A percentile compares a stretch with the other conserved stretches of the same genome.
Conservation (phyloP, 805 yeast species). For the Lipomyces sp. region DNA sequence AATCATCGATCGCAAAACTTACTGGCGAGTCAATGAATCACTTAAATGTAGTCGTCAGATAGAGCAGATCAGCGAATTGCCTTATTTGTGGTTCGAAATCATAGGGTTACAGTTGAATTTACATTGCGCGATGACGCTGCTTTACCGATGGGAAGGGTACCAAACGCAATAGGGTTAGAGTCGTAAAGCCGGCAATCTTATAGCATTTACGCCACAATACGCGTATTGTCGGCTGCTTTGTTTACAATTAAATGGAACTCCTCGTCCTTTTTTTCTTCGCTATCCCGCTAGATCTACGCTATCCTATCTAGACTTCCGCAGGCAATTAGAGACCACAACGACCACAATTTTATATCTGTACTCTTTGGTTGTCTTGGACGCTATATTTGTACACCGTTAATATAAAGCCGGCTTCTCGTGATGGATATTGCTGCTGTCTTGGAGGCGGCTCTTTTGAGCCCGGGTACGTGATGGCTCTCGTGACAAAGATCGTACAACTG, state of each 20-base stretch:
- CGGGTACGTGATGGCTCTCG: constrained; percentile 45
- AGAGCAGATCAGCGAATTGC: background rate
- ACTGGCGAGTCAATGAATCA: background rate
- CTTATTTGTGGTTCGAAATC: no score
- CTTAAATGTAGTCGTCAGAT: background rate
- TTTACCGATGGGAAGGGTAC: background rate
- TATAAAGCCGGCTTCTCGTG: constrained; percentile 8
- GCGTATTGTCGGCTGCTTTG: constrained; percentile 17
- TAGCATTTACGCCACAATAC: constrained; percentile 1
- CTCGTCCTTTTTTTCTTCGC: constrained; percentile 7
- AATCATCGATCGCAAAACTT: background rate
- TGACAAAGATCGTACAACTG: background rate
- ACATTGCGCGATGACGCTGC: background rate
- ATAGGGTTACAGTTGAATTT: background rate
- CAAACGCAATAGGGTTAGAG: background rate
- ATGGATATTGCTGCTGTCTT: constrained; percentile 73
- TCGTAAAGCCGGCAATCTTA: background rate
- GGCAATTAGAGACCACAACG: background rate
- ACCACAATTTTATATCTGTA: background rate
- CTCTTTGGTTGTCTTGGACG: background rate
- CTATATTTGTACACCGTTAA: background rate
- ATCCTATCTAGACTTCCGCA: background rate
- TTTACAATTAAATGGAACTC: constrained; percentile 12
- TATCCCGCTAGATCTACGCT: background rate
- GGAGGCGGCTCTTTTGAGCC: constrained; percentile 76